Evolutionary conservation across 805 yeast species (phyloP).

Genomic region (Wickerhamiella occidentalis): DNA sequence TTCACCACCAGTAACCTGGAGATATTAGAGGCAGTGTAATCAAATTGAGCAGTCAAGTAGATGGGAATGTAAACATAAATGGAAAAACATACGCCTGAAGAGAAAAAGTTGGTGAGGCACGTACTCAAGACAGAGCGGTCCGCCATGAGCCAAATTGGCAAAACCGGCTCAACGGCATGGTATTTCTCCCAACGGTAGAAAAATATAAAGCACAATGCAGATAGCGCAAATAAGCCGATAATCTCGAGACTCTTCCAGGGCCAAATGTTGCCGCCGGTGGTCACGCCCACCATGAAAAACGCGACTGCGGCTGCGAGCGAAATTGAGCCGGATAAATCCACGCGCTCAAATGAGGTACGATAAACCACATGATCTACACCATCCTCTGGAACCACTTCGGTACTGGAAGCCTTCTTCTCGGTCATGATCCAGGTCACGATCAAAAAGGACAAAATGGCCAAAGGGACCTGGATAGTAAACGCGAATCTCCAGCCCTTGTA

Average conservation of each 20-base stretch:
- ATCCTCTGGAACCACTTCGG: conserved; percentile 24
- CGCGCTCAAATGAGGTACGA: conserved; percentile 39
- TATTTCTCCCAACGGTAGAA: conserved; percentile 44
- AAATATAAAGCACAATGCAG: conserved; percentile 27
- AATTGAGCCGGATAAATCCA: conserved; percentile 57
- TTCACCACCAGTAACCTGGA: conserved; percentile 41
- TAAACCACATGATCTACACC: conserved; percentile 26
- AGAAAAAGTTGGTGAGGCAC: conserved; percentile 56
- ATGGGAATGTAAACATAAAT: conserved; percentile 61
- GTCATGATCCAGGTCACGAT: conserved; percentile 23
- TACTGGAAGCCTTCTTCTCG: conserved; percentile 13
- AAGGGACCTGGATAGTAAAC: conserved; percentile 32
- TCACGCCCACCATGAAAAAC: conserved; percentile 47
- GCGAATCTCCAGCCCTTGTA: conserved; percentile 52
- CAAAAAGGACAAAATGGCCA: conserved; percentile 29
- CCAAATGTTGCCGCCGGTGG: conserved; percentile 50
- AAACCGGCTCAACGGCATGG: conserved; percentile 50
- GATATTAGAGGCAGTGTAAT: conserved; percentile 64
- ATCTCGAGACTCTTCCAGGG: conserved; percentile 31
- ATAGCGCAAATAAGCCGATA: conserved; percentile 13
- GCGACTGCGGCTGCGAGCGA: conserved; percentile 47
- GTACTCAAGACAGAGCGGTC: conserved; percentile 54
- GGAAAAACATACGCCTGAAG: conserved; percentile 55
- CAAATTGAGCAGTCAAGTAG: conserved; percentile 54
- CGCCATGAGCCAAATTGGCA: conserved; percentile 46